Conservation (phyloP, 2,329 filamentous ascomycete genomes). For the Pestalotiopsis fici region DNA sequence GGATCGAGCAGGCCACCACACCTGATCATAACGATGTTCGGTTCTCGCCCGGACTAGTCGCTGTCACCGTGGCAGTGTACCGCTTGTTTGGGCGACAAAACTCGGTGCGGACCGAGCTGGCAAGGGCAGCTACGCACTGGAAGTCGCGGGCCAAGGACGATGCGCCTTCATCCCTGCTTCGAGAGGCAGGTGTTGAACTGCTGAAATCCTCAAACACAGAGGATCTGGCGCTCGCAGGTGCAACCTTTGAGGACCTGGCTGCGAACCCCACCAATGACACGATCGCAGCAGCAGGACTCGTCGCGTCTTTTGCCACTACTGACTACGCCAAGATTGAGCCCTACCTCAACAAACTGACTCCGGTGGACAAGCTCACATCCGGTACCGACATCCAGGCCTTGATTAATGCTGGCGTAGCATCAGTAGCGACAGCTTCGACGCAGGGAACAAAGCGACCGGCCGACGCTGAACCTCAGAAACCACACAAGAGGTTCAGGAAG, state of each 20-base stretch:
- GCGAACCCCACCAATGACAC: conserved; percentile 66
- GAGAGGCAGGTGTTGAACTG: conserved; percentile 80
- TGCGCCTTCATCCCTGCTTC: conserved; percentile 66
- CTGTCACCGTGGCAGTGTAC: conserved; percentile 78
- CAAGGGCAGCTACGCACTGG: conserved; percentile 83
- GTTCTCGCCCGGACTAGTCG: conserved; percentile 83
- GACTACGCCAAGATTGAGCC: conserved; percentile 57
- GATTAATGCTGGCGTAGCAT: conserved; percentile 65
- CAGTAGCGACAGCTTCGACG: conserved; percentile 40
- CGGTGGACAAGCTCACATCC: conserved; percentile 61
- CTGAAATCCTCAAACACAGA: conserved; percentile 71
- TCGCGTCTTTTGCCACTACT: conserved; percentile 74
- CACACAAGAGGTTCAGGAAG: conserved; percentile 56
- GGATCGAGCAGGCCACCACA: conserved; percentile 63
- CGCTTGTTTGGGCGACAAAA: conserved; percentile 71
- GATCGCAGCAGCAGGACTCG: conserved; percentile 76
- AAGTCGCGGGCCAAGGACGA: conserved; percentile 53
- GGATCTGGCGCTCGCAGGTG: conserved; percentile 70
- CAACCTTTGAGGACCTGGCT: conserved; percentile 77
- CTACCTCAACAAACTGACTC: conserved; percentile 58
- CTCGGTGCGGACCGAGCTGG: conserved; percentile 72
- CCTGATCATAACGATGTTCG: conserved; percentile 67
- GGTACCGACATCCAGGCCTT: conserved; percentile 64
- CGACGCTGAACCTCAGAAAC: conserved; percentile 38
- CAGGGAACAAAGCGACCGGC: conserved; percentile 50